Evolutionary conservation across 805 yeast genomes (phyloP).

Genomic region (Naumovozyma baii): DNA sequence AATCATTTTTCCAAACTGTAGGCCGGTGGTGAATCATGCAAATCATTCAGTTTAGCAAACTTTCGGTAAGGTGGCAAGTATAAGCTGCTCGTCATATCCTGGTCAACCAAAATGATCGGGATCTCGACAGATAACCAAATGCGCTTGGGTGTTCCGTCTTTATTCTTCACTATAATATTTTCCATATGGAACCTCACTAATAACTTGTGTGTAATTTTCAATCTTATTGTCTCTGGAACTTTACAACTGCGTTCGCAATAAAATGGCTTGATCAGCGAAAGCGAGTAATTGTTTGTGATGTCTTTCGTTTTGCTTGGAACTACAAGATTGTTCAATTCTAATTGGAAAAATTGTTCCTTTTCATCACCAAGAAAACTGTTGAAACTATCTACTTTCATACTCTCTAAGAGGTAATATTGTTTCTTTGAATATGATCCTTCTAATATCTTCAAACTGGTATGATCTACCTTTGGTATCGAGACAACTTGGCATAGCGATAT

Average conservation of each 20-base stretch:
- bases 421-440: background rate
- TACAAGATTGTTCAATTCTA: background rate
- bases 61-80: slow-evolving; percentile 2
- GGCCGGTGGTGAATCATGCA: no score
- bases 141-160: background rate
- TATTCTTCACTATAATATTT: background rate
- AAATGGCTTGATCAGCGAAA: slow-evolving; percentile 6
- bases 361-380: background rate
- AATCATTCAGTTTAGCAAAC: no score
- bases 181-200: slow-evolving; percentile 3
- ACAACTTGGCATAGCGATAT: slow-evolving; percentile 9
- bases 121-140: slow-evolving; percentile 6
- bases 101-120: slow-evolving; percentile 11
- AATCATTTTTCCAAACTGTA: no score
- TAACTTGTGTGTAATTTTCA: slow-evolving; percentile 13
- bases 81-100: slow-evolving; percentile 1
- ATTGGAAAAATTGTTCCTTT: background rate
- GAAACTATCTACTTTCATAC: no score
- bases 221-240: slow-evolving; percentile 3
- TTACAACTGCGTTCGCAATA: slow-evolving; percentile 10
- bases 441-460: background rate
- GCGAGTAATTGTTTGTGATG: no score
- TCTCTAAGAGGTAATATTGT: background rate
- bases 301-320: no score
- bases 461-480: slow-evolving; percentile 12